phyloP scores from a whole-genome alignment of 2,329 filamentous ascomycete genomes.

The Monosporascus sp. region DNA sequence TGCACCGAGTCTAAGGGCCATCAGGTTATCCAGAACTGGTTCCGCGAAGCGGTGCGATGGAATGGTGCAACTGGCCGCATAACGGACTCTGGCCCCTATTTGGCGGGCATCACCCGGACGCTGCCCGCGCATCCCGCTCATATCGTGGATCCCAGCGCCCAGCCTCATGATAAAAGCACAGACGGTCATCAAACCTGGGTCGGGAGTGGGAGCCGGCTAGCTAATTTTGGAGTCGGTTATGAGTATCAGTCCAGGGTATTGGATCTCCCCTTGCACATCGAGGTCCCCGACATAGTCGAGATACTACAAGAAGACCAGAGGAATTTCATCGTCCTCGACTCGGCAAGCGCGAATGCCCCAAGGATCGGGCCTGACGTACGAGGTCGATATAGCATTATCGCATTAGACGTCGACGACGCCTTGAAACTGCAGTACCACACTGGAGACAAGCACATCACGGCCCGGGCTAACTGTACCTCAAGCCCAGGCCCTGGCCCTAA shows the following conservation, averaged over 20 bases:
- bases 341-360: conserved; percentile 47
- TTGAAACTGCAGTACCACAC: conserved; percentile 53
- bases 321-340: conserved; percentile 55
- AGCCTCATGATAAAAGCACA: not conserved
- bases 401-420: conserved; percentile 54
- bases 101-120: conserved; percentile 2
- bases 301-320: conserved; percentile 33
- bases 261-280: conserved; percentile 38
- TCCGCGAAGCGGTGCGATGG: conserved; percentile 58
- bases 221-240: conserved; percentile 23
- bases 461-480: conserved; percentile 14
- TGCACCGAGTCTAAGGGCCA: conserved; percentile 69
- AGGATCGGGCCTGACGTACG: conserved; percentile 39
- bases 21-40: conserved; percentile 70
- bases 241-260: conserved; percentile 38
- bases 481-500: not conserved
- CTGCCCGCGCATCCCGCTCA: conserved; percentile 3
- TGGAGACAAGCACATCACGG: conserved; percentile 37
- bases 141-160: not conserved
- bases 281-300: conserved; percentile 52
- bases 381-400: conserved; percentile 70
- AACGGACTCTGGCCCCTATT: not conserved
- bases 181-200: conserved; percentile 13
- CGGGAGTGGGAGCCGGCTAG: conserved; percentile 18
- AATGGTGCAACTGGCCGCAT: conserved; percentile 25